Percentiles rank a stretch among this genome's conserved stretches.
phyloP scores from a whole-genome alignment of 371 early-diverging fungal species.

The Mortierella sp. region DNA sequence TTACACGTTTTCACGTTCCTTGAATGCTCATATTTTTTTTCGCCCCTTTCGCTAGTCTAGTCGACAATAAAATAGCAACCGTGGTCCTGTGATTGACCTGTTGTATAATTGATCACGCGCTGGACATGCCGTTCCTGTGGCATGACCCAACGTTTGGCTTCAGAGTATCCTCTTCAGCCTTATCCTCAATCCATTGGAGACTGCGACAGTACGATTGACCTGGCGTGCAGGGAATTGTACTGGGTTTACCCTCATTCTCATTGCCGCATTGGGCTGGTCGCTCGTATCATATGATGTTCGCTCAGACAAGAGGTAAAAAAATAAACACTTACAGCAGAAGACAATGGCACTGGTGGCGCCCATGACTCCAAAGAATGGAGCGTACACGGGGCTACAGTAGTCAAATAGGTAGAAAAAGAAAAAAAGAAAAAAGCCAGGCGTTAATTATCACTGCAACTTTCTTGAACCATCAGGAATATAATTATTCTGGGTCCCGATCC shows the following conservation, averaged over 20 bases:
- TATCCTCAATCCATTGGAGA: not conserved
- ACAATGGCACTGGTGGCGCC: slow-evolving; percentile 96
- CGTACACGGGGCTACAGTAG: slow-evolving; percentile 86
- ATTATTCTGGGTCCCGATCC: not conserved
- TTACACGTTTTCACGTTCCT: not conserved
- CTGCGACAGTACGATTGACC: not conserved
- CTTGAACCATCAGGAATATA: not conserved
- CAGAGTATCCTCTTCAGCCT: no score
- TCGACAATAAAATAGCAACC: not conserved
- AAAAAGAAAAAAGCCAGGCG: not conserved
- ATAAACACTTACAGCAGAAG: slow-evolving; percentile 89
- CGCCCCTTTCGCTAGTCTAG: not conserved
- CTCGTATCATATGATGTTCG: not conserved
- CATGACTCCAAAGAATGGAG: slow-evolving; percentile 97
- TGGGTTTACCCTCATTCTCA: not conserved
- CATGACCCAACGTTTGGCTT: not conserved
- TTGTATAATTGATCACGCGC: not conserved
- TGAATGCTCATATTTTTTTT: not conserved
- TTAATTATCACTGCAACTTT: not conserved
- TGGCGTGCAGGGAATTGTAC: not conserved
- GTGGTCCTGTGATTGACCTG: not conserved
- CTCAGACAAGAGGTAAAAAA: not conserved
- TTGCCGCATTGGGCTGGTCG: not conserved
- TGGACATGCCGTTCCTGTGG: not conserved
- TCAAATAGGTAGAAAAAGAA: not conserved